Evolutionary conservation across 1,139 yeast species (phyloP), one percentile per base, ranked within the genome.

Genomic region (Barnettozyma hawaiiensis): DNA sequence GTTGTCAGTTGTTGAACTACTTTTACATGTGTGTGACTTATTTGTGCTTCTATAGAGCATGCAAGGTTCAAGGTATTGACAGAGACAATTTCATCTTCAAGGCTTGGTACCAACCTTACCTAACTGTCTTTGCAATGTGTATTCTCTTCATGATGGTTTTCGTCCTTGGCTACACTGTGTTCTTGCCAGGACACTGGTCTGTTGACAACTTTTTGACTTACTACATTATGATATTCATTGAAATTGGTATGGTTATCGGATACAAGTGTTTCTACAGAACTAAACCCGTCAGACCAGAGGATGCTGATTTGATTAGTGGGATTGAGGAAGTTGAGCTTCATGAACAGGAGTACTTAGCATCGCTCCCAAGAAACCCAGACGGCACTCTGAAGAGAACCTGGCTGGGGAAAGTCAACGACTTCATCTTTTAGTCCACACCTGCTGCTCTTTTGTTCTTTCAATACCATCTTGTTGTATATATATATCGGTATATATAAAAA

Each of bases 211-310:
- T 84, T 54, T 61, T 83, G 45, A 81, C 82, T 32, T 43, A 54
- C 70, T 84, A 83, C 57, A 63, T 84, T 52, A 77, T 83, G 81
- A 67, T 81, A 20, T 80, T 81, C 43, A 61, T 84, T 33, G 80
- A 80, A 53, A 60, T 81, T 39, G 76, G 62, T 7, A 67, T 83
- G 19, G 81, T 70, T 50, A 47, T 79, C n/a, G 65, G 58, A 18
- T 81, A 80, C 69, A 82, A 82, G 55, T 35, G 72, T 5, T 36
- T 79, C 16, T 71, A 68, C 57, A 64, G 73, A 40, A 75, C 84
- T 22, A 73, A 70, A 49, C 65, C 76, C 62, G 64, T 60, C 34
- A 64, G 65, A 35, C 70, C 83, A 4, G 51, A 53, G 20, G 76
- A 74, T 23, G 75, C 78, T 24, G 85, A 81, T 56, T 64, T 81